Conservation (phyloP, 2,329 filamentous ascomycete species). For the Seiridium cupressi region DNA sequence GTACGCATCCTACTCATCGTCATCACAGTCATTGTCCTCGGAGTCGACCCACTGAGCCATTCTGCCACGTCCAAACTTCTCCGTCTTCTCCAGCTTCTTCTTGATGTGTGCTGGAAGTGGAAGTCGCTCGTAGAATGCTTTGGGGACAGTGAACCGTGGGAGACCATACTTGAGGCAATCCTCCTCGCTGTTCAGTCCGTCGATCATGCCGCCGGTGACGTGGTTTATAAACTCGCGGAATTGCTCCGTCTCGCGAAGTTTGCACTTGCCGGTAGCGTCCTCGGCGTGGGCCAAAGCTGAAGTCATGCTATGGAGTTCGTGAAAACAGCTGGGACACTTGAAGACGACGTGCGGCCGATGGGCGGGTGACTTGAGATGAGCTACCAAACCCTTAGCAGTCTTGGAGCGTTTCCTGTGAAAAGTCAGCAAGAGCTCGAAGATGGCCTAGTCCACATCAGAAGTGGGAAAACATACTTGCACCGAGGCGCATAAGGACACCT, state of each 20-base stretch:
- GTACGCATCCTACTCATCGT: no score
- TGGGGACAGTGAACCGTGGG: not conserved
- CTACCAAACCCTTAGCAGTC: constrained; percentile 26
- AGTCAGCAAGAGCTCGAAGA: not conserved
- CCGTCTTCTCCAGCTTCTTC: not conserved
- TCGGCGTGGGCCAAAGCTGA: constrained; percentile 50
- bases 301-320: constrained; percentile 36
- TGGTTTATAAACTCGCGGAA: constrained; percentile 37
- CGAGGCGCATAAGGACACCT: constrained; percentile 46
- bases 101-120: not conserved
- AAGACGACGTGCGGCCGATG: constrained; percentile 34
- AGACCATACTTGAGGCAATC: not conserved
- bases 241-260: constrained; percentile 37
- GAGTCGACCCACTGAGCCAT: not conserved
- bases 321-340: constrained; percentile 44
- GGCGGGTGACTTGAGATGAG: constrained; percentile 42
- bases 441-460: no score
- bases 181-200: constrained; percentile 14
- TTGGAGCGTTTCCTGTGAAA: constrained; percentile 40
- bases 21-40: not conserved
- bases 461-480: constrained; percentile 44
- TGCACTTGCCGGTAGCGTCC: constrained; percentile 38
- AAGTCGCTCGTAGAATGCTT: not conserved
- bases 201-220: constrained; percentile 36
- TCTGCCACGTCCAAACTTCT: not conserved